A percentile compares a stretch with the other conserved stretches of the same genome.
Evolutionary conservation across 352 stramenopile species (phyloP).

Genomic region (Phytophthora syringae): DNA sequence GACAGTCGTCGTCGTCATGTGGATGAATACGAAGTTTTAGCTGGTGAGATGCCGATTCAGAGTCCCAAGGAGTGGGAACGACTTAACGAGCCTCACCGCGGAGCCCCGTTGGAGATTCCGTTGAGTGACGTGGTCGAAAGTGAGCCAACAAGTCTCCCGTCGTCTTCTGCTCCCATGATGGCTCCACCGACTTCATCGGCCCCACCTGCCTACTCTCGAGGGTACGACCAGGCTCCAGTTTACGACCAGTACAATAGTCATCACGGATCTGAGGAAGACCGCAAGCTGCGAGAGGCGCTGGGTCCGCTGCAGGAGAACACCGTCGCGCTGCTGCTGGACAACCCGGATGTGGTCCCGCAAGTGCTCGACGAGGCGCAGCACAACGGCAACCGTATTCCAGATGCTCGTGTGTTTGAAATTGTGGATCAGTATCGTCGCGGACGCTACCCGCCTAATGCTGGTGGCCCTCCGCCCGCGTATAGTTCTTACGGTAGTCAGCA

Average conservation of each 20-base stretch:
- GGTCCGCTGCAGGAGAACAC: constrained; percentile 76
- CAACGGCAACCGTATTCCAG: constrained; percentile 76
- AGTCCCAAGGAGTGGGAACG: constrained; percentile 85
- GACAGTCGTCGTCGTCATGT: constrained; percentile 72
- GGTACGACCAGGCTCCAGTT: constrained; percentile 22
- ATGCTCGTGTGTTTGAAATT: constrained; percentile 82
- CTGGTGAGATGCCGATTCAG: constrained; percentile 75
- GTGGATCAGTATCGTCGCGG: constrained; percentile 67
- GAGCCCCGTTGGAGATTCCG: constrained; percentile 65
- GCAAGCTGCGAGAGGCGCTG: constrained; percentile 66
- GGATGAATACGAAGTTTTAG: constrained; percentile 85
- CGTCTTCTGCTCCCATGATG: constrained; percentile 28
- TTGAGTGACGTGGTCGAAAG: constrained; percentile 65
- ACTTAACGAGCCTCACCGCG: constrained; percentile 65
- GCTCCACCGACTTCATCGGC: constrained; percentile 18
- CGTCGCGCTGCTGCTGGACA: constrained; percentile 74
- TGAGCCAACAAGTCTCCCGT: constrained; percentile 17
- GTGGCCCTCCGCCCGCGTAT: constrained; percentile 38
- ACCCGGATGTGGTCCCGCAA: constrained; percentile 76
- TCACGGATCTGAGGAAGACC: constrained; percentile 61
- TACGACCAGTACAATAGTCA: constrained; percentile 40
- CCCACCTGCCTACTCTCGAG: constrained; percentile 22
- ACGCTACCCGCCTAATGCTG: constrained; percentile 36
- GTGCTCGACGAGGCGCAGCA: constrained; percentile 85
- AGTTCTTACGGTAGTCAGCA: constrained; percentile 57